A percentile compares a stretch with the other conserved stretches of the same genome.
phyloP scores from a whole-genome alignment of 129 eudicot species.

The Dittrichia graveolens region DNA sequence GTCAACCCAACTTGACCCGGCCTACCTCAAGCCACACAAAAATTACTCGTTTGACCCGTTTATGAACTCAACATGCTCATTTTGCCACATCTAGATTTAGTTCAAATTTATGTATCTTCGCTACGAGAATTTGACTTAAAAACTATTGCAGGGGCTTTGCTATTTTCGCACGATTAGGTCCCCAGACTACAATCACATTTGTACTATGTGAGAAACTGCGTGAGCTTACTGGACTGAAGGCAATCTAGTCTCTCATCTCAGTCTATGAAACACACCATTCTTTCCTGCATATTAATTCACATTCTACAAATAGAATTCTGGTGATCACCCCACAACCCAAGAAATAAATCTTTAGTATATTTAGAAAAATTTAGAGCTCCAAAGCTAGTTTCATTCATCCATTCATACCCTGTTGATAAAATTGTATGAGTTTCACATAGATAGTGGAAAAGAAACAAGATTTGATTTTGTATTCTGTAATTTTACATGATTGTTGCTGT shows the following conservation, averaged over 20 bases:
- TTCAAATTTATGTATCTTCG: background rate
- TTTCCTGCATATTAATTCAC: conserved; percentile 22
- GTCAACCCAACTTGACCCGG: background rate
- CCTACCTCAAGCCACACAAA: background rate
- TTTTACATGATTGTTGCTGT: conserved; percentile 15
- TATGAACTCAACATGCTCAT: background rate
- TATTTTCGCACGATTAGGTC: conserved; percentile 87
- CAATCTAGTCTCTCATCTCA: conserved; percentile 45
- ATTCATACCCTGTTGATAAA: conserved; percentile 6
- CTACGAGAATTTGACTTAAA: background rate
- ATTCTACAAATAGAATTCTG: conserved; percentile 29
- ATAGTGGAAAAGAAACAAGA: background rate
- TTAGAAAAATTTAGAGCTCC: background rate
- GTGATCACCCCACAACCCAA: conserved; percentile 7
- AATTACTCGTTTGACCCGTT: conserved; percentile 4
- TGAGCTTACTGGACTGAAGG: conserved; percentile 75
- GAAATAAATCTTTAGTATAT: conserved; percentile 11
- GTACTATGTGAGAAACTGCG: conserved; percentile 88
- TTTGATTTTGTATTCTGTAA: background rate
- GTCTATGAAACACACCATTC: conserved; percentile 15
- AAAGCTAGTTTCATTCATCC: background rate
- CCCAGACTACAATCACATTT: conserved; percentile 87
- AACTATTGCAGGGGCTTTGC: conserved; percentile 71
- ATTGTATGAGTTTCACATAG: conserved; percentile 6
- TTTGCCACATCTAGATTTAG: background rate